phyloP scores from a whole-genome alignment of 176 grass and related monocot species.

The Eragrostis nindensis region DNA sequence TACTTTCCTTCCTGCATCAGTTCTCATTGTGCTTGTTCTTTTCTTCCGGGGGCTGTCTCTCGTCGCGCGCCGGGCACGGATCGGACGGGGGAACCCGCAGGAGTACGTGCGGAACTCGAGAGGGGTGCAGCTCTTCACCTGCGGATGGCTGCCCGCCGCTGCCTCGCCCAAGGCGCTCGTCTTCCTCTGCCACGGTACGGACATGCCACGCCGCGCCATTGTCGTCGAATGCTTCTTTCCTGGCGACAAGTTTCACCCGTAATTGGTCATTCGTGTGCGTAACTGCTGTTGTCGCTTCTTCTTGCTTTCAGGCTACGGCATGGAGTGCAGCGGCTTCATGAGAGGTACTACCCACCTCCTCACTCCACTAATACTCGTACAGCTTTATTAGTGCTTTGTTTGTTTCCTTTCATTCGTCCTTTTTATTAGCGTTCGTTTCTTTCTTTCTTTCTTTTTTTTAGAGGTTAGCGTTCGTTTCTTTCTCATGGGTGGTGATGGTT shows the following conservation, averaged over 20 bases:
- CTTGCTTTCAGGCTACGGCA: constrained; percentile 69
- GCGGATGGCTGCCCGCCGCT: constrained; percentile 74
- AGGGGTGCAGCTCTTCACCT: constrained; percentile 91
- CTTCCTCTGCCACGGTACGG: constrained; percentile 93
- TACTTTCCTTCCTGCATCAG: not conserved
- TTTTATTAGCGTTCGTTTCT: not conserved
- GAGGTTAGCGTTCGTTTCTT: not conserved
- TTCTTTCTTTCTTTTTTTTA: not conserved
- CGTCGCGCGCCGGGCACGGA: not conserved
- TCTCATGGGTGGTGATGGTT: not conserved
- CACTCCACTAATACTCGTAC: not conserved
- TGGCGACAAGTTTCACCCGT: not conserved
- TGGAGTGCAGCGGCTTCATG: constrained; percentile 96
- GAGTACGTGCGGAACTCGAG: constrained; percentile 81
- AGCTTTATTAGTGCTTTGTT: not conserved
- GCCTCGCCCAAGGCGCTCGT: constrained; percentile 81
- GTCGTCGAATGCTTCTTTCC: not conserved
- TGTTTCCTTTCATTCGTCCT: not conserved
- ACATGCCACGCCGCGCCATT: not conserved
- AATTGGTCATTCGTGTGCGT: too few relatives aligned
- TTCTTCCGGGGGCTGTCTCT: not conserved
- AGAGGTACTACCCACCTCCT: constrained; percentile 52
- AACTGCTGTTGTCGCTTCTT: too few relatives aligned
- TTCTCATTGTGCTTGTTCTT: not conserved
- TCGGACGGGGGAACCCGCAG: constrained; percentile 27